Base-by-base conservation (phyloP, 1,139 yeast species). In the Trichomonascaceae sp. region DNA sequence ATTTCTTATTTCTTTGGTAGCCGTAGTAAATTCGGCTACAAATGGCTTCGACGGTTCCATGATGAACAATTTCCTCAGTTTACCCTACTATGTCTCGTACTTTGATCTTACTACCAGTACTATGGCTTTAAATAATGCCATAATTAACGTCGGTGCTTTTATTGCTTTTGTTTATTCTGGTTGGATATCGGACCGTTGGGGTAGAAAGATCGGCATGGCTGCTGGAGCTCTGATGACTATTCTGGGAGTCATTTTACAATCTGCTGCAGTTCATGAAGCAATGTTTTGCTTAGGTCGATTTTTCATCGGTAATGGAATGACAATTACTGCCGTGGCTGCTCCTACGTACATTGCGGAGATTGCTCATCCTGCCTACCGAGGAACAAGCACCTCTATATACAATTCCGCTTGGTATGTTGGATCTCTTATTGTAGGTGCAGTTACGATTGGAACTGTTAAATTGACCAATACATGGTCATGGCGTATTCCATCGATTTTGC, bases 391-490 rank as follows among this genome's bases (percentile, higher is more conserved):
- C 27, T 70, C 79, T 24, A 66, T 73, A 49, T 80, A 75, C 64
- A 79, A 77, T 68, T 75, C 75, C 55, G 75, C 78, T 65, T 78
- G 80, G 78, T 73, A 79, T 64, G 61, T 79, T 49, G 85, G 85
- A 45, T 79, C 84, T 9, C 66, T 78, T 43, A 61, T 81, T 49
- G 84, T 84, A 7, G 79, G 85, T 10, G 49, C 47, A 19, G 49
- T 51, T 27, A 48, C 51, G 1, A 75, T 39, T 41, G 82, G 78
- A 72, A 77, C 41, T 74, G 81, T 2, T 78, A 72, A 58, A 83
- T 82, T 61, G 47, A 53, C 59, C 47, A 54, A 62, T 15, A 66
- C 66, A 47, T 73, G 78, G 75, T 63, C 70, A 12, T 77, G 79
- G 79, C 70, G 79, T 65, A 61, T 51, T 7, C 53, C 56, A 2